Evolutionary conservation across 176 grass and related monocot genomes (phyloP).

Genomic region (Chloris gayana): DNA sequence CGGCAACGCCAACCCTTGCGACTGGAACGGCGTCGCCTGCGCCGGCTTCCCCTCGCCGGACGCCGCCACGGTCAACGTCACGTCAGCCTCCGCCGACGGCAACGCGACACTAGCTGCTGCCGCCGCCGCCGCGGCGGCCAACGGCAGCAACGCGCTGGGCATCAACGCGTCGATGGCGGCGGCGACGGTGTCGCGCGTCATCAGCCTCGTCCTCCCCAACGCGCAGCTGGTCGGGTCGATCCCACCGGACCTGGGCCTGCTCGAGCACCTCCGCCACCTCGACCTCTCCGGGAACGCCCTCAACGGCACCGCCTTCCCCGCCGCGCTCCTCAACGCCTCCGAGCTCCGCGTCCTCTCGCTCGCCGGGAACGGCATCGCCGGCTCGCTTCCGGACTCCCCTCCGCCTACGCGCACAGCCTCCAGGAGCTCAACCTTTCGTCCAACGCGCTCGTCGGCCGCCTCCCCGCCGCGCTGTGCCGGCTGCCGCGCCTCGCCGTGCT

Average conservation of each 20-base stretch:
- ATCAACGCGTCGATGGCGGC: constrained; percentile 32
- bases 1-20: constrained; percentile 57
- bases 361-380: constrained; percentile 59
- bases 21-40: constrained; percentile 92
- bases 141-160: too few species aligned
- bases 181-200: constrained; percentile 72
- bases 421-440: constrained; percentile 78
- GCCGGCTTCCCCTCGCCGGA: constrained; percentile 53
- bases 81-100: neutral
- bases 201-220: constrained; percentile 70
- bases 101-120: neutral
- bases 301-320: constrained; percentile 48
- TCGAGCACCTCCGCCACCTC: constrained; percentile 89
- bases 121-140: neutral
- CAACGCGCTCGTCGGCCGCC: constrained; percentile 56
- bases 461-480: constrained; percentile 51
- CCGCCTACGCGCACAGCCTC: constrained; percentile 31
- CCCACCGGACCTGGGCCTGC: constrained; percentile 52
- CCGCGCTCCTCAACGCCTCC: constrained; percentile 56
- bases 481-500: constrained; percentile 61
- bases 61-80: constrained; percentile 24
- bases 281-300: constrained; percentile 81
- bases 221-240: constrained; percentile 54
- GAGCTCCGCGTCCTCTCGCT: constrained; percentile 77
- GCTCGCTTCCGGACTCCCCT: constrained; percentile 49